Conservation (phyloP, 2,329 filamentous ascomycete genomes). For the Hypoxylon sp. region DNA sequence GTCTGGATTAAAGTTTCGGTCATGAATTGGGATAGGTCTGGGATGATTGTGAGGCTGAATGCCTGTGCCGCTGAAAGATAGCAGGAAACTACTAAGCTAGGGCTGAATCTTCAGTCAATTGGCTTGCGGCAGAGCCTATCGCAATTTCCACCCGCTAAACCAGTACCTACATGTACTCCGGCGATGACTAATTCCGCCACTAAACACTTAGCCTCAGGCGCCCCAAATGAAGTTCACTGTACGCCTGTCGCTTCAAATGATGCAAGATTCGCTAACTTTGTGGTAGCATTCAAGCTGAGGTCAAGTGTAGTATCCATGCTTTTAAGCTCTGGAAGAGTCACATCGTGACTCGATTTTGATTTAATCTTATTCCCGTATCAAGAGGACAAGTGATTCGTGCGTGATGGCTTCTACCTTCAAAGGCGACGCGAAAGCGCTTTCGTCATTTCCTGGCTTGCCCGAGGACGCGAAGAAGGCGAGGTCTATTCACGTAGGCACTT, state of each 20-base stretch:
- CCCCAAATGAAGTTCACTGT: not conserved
- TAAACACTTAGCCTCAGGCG: not conserved
- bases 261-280: slow-evolving; percentile 4
- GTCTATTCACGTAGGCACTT: not conserved
- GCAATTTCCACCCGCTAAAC: slow-evolving; percentile 2
- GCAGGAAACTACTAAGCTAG: not conserved
- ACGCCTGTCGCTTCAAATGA: not conserved
- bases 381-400: slow-evolving; percentile 74
- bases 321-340: slow-evolving; percentile 89
- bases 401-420: slow-evolving; percentile 72
- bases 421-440: slow-evolving; percentile 64
- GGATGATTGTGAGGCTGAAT: slow-evolving; percentile 32
- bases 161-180: not conserved
- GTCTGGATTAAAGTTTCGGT: slow-evolving; percentile 32
- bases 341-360: slow-evolving; percentile 76
- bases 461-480: slow-evolving; percentile 61
- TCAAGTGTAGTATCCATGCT: slow-evolving; percentile 81
- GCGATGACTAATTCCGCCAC: slow-evolving; percentile 10
- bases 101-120: slow-evolving; percentile 10
- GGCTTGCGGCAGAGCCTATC: slow-evolving; percentile 3
- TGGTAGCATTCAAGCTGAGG: slow-evolving; percentile 50
- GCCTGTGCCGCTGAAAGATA: slow-evolving; percentile 4
- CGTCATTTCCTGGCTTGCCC: slow-evolving; percentile 68
- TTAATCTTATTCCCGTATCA: slow-evolving; percentile 83
- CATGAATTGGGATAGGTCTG: slow-evolving; percentile 15